A percentile compares a stretch with the other conserved stretches of the same genome.
Evolutionary conservation across 2,329 filamentous ascomycete genomes (phyloP).

Genomic region (Colletotrichum lentis): DNA sequence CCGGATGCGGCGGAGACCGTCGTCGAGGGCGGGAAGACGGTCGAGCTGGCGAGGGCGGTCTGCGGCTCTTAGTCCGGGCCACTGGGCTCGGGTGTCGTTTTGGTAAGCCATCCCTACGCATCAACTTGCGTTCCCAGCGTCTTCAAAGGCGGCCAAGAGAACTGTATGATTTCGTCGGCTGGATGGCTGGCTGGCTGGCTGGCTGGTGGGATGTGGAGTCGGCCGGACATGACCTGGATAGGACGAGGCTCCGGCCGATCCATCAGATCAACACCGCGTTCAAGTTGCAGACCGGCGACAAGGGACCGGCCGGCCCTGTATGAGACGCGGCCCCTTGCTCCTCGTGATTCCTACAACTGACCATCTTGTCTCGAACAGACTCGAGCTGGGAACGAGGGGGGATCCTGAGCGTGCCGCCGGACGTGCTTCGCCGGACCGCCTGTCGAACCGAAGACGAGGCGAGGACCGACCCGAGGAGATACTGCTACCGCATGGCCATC

Average conservation of each 20-base stretch:
- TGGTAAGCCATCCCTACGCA: conserved; percentile 46
- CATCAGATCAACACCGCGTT: conserved; percentile 46
- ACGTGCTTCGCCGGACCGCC: conserved; percentile 49
- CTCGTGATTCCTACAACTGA: neutral
- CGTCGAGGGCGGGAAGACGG: conserved; percentile 21
- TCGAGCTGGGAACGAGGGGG: conserved; percentile 50
- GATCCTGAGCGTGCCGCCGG: conserved; percentile 55
- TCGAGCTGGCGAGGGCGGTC: conserved; percentile 58
- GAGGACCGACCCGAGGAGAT: conserved; percentile 52
- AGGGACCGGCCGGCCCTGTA: conserved; percentile 54
- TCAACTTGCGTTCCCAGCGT: too few relatives aligned
- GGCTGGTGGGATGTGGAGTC: neutral
- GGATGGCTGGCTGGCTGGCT: conserved; percentile 24
- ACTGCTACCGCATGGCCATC: conserved; percentile 58
- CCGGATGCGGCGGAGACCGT: neutral
- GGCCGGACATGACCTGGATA: conserved; percentile 1
- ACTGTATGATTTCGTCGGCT: neutral
- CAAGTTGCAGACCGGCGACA: conserved; percentile 56
- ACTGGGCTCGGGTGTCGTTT: conserved; percentile 58
- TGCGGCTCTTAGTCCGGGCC: conserved; percentile 58
- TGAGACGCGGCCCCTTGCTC: neutral
- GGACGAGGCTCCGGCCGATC: too few relatives aligned
- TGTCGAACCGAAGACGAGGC: conserved; percentile 43
- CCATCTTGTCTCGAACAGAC: neutral
- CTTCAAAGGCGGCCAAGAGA: too few relatives aligned